phyloP scores from a whole-genome alignment of 176 grass and related monocot species.

The Lolium rigidum region DNA sequence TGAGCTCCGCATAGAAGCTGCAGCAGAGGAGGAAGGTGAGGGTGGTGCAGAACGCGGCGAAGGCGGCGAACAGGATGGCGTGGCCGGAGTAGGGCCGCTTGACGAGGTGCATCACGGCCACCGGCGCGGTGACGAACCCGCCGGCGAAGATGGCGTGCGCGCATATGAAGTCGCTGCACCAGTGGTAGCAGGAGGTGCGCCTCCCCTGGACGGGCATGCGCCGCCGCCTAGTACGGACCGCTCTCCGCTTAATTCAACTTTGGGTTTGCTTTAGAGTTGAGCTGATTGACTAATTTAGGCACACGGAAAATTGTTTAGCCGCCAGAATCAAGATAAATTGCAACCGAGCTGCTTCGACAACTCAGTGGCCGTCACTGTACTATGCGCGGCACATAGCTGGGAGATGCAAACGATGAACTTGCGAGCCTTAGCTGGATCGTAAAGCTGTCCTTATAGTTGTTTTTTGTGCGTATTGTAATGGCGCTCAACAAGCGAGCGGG shows the following conservation, averaged over 20 bases:
- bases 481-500: too few relatives aligned
- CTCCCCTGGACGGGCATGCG: constrained; percentile 31
- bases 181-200: constrained; percentile 36
- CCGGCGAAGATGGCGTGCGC: constrained; percentile 48
- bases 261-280: neutral
- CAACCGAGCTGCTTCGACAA: constrained; percentile 20
- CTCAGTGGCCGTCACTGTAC: constrained; percentile 13
- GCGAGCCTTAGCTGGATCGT: neutral
- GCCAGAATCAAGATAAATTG: neutral
- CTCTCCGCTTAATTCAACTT: neutral
- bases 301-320: neutral
- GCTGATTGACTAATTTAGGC: neutral
- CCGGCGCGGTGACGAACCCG: constrained; percentile 41
- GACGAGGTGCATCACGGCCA: constrained; percentile 34
- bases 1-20: constrained; percentile 50
- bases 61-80: constrained; percentile 33
- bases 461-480: neutral
- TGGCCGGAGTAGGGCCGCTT: constrained; percentile 17
- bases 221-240: neutral
- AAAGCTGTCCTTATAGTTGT: neutral
- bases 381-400: neutral
- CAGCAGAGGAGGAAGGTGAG: constrained; percentile 43
- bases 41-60: constrained; percentile 37
- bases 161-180: constrained; percentile 47
- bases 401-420: constrained; percentile 36